phyloP scores from a whole-genome alignment of 441 rosid species.

The Adansonia madagascariensis region DNA sequence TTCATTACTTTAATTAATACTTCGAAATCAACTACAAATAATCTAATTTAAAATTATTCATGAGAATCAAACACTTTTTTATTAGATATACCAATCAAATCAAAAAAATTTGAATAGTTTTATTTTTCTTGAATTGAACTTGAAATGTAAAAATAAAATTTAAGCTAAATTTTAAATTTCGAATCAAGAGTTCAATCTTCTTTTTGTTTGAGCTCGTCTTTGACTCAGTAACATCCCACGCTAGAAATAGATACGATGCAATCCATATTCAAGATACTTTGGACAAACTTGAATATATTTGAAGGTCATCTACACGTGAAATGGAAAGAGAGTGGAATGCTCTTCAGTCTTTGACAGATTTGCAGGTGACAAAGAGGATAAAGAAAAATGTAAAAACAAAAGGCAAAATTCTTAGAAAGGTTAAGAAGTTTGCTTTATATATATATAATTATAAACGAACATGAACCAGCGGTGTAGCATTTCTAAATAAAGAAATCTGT shows the following conservation, averaged over 20 bases:
- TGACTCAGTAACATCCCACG: too few species aligned
- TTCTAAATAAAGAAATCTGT: conserved; percentile 15
- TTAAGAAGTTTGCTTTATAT: not conserved
- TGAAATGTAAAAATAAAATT: too few species aligned
- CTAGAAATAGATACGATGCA: not conserved
- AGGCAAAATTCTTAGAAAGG: not conserved
- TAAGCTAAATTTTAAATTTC: too few species aligned
- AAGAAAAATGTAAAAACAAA: not conserved
- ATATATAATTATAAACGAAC: not conserved
- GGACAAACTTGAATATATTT: not conserved
- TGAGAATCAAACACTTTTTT: too few species aligned
- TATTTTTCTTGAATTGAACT: too few species aligned
- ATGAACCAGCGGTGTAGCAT: conserved; percentile 5
- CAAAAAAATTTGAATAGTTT: too few species aligned
- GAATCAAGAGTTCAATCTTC: too few species aligned
- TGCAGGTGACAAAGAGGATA: not conserved
- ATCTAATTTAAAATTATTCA: too few species aligned
- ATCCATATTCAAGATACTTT: not conserved
- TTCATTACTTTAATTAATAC: too few species aligned
- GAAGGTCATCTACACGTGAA: not conserved
- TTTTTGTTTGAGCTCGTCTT: too few species aligned
- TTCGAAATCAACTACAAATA: too few species aligned
- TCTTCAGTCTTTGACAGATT: not conserved
- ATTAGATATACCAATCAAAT: too few species aligned
- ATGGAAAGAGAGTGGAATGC: not conserved